Conservation (phyloP, 495 filamentous ascomycete species). For the Chlorociboria aeruginascens region DNA sequence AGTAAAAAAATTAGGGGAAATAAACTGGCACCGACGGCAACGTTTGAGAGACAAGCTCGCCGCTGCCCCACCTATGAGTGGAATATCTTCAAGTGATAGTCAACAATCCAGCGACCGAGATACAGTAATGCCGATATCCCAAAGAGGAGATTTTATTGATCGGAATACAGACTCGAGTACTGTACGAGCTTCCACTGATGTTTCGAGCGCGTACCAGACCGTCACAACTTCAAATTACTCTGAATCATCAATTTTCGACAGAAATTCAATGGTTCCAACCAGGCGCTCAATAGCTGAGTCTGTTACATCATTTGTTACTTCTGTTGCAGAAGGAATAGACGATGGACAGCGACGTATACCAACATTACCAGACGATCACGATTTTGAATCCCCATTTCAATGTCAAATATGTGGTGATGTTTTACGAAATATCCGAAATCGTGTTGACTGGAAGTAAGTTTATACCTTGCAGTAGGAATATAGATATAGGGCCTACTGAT, state of each 20-base stretch:
- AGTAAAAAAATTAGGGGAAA: neutral
- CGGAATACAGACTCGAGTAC: too few relatives aligned
- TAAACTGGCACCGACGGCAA: constrained; percentile 5
- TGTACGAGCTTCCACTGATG: neutral
- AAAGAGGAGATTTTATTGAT: too few relatives aligned
- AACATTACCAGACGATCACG: neutral
- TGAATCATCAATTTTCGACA: neutral
- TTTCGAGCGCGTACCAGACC: neutral
- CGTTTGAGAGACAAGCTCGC: neutral
- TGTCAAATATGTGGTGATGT: neutral
- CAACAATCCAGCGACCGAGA: neutral
- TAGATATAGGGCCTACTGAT: neutral
- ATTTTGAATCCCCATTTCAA: neutral
- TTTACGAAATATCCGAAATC: constrained; percentile 1
- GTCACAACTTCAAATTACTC: neutral
- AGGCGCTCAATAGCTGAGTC: neutral
- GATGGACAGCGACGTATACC: neutral
- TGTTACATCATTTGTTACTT: neutral
- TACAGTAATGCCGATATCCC: neutral
- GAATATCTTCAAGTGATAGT: neutral
- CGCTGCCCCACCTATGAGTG: neutral
- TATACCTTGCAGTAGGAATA: neutral
- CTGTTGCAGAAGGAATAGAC: neutral
- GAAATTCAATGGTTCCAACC: too few relatives aligned
- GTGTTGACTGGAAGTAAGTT: constrained; percentile 11